Evolutionary conservation across 345 rosid genomes (phyloP), one percentile per base, ranked within the genome.

Genomic region (Aquilaria malaccensis): DNA sequence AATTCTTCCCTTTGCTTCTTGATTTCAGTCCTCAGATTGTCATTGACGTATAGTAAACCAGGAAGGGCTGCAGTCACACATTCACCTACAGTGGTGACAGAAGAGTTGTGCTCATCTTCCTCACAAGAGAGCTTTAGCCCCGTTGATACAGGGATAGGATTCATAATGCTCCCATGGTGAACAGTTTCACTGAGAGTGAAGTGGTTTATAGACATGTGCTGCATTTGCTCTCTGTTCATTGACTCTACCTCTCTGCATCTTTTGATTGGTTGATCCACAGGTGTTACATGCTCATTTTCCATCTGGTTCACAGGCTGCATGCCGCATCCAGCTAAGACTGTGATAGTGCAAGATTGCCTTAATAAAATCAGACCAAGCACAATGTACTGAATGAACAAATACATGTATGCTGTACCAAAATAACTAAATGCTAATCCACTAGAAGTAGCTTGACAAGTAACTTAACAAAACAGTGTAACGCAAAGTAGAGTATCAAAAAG

Each of bases 51-150:
- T 52, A 76, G 65, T 32, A 83, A 50, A 37, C 73, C 48, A 11
- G 90, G 81, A 22, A 75, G 74, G 30, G 76, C 70, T 54, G 67
- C 65, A 31, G 73, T 30, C 60, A 81, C 73, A 60, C 67, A 72
- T 14, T 77, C 93, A 65, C 83, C 79, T 45, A 69, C 79, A 62
- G 85, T 76, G 62, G 88, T 74, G 58, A 80, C 76, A 0, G 89
- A 77, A 54, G 96, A 83, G 68, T 88, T 88, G 60, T 68, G 86
- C 60, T 80, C 88, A 63, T 88, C 96, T 50, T 88, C 90, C 48
- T 82, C 90, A 41, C 60, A 80, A 0, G 90, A 84, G n/a, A 85
- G 79, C 62, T 70, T 82, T 61, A 85, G 72, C 60, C 93, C 93
- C 50, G 84, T 85, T 6, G 96, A 88, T 43, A 85, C 85, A 32